These are phyloP conservation scores for Actinomucor elegans DNA, from an alignment of 371 early-diverging fungal genomes.

Conservation along the genomic window DNA sequence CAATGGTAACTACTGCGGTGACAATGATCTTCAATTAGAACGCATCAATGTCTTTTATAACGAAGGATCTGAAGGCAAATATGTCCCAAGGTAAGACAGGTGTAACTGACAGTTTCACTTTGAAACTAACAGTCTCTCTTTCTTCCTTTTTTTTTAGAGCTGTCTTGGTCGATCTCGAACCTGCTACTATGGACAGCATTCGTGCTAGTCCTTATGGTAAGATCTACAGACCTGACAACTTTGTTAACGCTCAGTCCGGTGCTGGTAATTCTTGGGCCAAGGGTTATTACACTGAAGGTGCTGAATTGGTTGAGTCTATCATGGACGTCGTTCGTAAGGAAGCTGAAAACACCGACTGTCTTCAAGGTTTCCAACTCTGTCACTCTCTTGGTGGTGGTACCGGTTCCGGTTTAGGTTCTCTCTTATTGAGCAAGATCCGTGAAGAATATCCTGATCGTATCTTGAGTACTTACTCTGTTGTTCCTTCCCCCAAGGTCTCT, in stretches of 20 bases:
- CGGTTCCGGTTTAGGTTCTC: conserved; percentile 90
- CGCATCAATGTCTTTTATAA: conserved; percentile 99
- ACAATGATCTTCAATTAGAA: conserved; percentile 92
- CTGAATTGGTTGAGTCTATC: conserved; percentile 85
- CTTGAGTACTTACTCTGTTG: conserved; percentile 93
- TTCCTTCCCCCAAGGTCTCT: conserved; percentile 93
- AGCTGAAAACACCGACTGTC: conserved; percentile 84
- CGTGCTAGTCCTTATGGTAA: conserved; percentile 72
- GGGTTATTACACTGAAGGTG: conserved; percentile 94
- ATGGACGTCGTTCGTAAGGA: conserved; percentile 89
- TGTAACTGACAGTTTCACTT: conserved; percentile 47
- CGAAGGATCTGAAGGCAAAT: conserved; percentile 83
- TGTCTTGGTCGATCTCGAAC: conserved; percentile 97
- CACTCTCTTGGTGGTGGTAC: conserved; percentile 95
- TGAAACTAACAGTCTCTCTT: conserved; percentile 52
- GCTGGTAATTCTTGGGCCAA: conserved; percentile 97
- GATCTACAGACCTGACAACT: conserved; percentile 90
- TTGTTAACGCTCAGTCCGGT: conserved; percentile 86
- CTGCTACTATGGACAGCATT: conserved; percentile 98
- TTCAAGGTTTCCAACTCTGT: conserved; percentile 90
- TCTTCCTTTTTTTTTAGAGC: conserved; percentile 7
- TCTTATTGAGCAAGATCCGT: conserved; percentile 88
- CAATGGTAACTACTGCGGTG: conserved; percentile 78
- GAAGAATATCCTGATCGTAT: conserved; percentile 95
- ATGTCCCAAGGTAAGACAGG: conserved; percentile 65